These are phyloP conservation scores for Agroathelia rolfsii DNA, from an alignment of 1,284 basidiomycete species.

Conservation along the genomic window DNA sequence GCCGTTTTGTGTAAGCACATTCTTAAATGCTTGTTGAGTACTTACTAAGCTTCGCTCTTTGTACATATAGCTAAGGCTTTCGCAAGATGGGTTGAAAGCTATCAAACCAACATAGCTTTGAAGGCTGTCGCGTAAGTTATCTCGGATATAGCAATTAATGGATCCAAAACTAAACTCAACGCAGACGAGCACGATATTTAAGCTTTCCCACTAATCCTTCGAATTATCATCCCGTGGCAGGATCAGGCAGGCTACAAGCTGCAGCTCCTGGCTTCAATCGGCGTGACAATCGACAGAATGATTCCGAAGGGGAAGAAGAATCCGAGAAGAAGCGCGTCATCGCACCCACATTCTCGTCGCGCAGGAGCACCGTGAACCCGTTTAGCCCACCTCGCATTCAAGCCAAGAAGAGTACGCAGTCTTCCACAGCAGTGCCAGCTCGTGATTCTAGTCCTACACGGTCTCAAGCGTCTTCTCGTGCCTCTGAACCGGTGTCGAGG, in stretches of 20 bases:
- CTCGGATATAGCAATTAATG: constrained; percentile 3
- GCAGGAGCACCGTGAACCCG: no score
- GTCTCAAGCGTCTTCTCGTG: constrained; percentile 22
- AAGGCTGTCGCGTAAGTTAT: constrained; percentile 71
- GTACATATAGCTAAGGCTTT: constrained; percentile 54
- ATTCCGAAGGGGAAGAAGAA: not conserved
- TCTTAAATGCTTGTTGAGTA: constrained; percentile 4
- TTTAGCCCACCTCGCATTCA: no score
- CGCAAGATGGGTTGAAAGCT: constrained; percentile 53
- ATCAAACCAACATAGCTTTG: constrained; percentile 59
- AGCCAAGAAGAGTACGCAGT: no score
- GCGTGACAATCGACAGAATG: not conserved
- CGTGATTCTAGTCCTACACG: constrained; percentile 30
- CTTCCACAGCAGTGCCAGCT: no score
- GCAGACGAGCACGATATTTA: constrained; percentile 56
- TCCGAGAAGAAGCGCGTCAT: constrained; percentile 1
- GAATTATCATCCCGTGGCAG: constrained; percentile 21
- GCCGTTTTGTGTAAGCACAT: constrained; percentile 44
- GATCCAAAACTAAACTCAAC: constrained; percentile 12
- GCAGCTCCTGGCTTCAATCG: constrained; percentile 2
- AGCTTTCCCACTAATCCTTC: constrained; percentile 56
- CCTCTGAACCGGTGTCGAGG: constrained; percentile 21
- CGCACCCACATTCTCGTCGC: constrained; percentile 1
- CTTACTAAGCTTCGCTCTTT: constrained; percentile 12
- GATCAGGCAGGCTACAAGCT: constrained; percentile 1